Evolutionary conservation across 148 eudicot genomes (phyloP).

Genomic region (Suaeda aralocaspica): DNA sequence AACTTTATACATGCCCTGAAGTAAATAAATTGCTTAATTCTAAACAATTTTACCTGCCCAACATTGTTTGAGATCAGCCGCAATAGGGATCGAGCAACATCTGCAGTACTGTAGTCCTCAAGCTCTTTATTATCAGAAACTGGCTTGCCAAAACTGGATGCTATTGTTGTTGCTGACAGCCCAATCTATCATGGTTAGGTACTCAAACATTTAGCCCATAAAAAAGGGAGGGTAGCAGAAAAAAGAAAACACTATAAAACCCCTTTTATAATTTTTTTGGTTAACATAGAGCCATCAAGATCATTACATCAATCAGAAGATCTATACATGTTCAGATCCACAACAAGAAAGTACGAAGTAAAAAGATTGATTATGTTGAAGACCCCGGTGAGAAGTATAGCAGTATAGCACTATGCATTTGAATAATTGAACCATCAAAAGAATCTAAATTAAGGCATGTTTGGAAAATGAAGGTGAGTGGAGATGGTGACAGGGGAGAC

Average conservation of each 20-base stretch:
- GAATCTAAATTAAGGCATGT: background rate
- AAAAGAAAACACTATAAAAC: background rate
- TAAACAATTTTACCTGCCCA: constrained; percentile 59
- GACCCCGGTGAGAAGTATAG: background rate
- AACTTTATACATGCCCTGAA: background rate
- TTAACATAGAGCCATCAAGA: too few relatives aligned
- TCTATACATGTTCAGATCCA: too few relatives aligned
- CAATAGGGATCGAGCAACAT: constrained; percentile 69
- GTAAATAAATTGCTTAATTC: background rate
- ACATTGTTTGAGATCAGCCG: constrained; percentile 88
- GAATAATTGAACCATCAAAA: background rate
- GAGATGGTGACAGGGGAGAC: background rate
- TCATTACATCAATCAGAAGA: background rate
- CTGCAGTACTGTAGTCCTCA: constrained; percentile 73
- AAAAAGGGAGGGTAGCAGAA: background rate
- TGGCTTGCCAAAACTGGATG: constrained; percentile 91
- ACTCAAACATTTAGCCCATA: constrained; percentile 10
- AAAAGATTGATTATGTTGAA: background rate
- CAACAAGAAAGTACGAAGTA: background rate
- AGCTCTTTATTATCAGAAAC: constrained; percentile 65
- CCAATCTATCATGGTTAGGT: constrained; percentile 56
- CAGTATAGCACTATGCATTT: background rate
- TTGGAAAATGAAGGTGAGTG: background rate
- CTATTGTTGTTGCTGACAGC: constrained; percentile 78
- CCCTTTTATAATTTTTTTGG: too few relatives aligned